Base-by-base conservation (phyloP, 805 yeast genomes). In the Vanderwaltozyma yarrowii region DNA sequence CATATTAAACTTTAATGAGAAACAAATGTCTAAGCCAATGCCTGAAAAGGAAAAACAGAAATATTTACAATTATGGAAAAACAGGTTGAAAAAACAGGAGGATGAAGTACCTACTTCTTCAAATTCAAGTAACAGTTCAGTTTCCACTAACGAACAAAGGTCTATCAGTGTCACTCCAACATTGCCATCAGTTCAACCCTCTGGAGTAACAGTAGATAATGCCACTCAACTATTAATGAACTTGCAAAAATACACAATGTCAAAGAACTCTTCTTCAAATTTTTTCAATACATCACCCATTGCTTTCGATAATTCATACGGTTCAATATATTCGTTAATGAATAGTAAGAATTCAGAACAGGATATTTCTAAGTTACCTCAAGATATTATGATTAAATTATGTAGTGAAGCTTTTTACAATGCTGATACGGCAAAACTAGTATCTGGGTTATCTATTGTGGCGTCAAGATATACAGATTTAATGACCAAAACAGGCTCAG, bases 301-400 rank as follows among this genome's bases (percentile, higher is more conserved):
- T 41, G 64, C 73, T 2, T 57, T 62, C 25, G 63, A 62, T 40
- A 59, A 61, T 38, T 59, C 69, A n/a, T 84, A 79, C 55, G 71
- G 79, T 36, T 65, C 78, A 13, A 62, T 88, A 30, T 92, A 74
- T 55, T 73, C 79, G 20, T 67, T 89, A 41, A 78, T 81, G 24
- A 60, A 65, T 30, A 76, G 79, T 51, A 78, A 78, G 35, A 62
- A 84, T 41, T 70, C 75, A 24, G 69, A 70, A 28, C 80, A 85
- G 52, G 89, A 89, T 55, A 73, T 85, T 39, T 68, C 84, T 2
- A 63, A 73, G 9, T 63, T 92, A 7, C 80, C 92, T 5, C 71
- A 71, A 17, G 74, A 76, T 36, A 66, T 80, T 1, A 70, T 87
- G 39, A 70, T 52, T 70, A 17, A 70, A 73, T 32, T 78, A 80